Evolutionary conservation across 805 yeast species (phyloP), one percentile per base, ranked within the genome.

Genomic region (Lipomyces japonicus): DNA sequence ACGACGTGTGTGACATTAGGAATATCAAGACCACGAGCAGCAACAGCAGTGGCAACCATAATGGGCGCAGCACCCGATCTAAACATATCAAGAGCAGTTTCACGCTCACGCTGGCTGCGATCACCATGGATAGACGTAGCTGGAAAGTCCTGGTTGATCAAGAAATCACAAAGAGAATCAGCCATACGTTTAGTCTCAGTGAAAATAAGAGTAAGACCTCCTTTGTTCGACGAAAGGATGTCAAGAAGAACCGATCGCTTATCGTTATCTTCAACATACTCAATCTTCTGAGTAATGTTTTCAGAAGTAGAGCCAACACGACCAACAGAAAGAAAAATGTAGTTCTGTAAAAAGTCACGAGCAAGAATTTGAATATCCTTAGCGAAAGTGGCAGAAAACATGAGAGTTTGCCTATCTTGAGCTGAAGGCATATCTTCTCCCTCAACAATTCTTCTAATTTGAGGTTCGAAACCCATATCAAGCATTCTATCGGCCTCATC

Each of bases 381-480:
- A 61, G 99, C 98, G 95, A 93, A 93, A 59, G 99, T 93, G 63
- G 98, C 99, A 34, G 96, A 87, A 75, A 93, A 93, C 95, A 93
- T 87, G 65, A 93, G 81, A 35, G 99, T 93, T 76, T 93, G 98
- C 76, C 99, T 85, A 64, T 84, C 78, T 54, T 79, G 75, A 50
- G 86, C 95, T 59, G 76, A 82, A 57, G 99, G 97, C 98, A 93
- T 93, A 71, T 89, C 97, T 77, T 95, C 90, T 61, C 86, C 95
- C 73, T 91, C 95, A 57, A 93, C 98, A 67, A 93, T 91, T 71
- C 89, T 86, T 80, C 98, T 87, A 69, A 93, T 93, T 79, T 93
- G 98, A 60, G 97, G 97, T 77, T 93, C 98, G 76, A 93, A 93
- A 80, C 98, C 98, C 97, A 93, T 93, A 81, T 93, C 98, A 75